phyloP scores from a whole-genome alignment of 2,329 filamentous ascomycete genomes.

The Hymenotorrendiella dingleyae region DNA sequence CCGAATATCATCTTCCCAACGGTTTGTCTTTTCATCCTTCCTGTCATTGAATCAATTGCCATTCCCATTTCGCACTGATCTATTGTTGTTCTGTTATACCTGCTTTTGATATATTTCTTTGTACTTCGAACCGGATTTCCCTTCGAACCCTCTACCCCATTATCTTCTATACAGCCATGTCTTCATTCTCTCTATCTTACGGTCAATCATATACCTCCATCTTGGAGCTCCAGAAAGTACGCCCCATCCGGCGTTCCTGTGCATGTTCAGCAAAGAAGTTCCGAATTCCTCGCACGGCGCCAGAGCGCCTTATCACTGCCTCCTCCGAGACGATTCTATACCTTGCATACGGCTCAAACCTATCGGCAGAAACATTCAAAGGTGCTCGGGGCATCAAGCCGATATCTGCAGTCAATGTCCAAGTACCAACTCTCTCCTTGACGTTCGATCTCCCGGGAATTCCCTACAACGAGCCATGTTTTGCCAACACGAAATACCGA shows the following conservation, averaged over 20 bases:
- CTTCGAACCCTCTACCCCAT: not conserved
- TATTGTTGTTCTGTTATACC: too few species aligned
- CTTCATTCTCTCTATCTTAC: not conserved
- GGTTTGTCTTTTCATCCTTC: too few species aligned
- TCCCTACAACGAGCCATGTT: slow-evolving; percentile 86
- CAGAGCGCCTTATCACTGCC: slow-evolving; percentile 10
- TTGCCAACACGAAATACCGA: slow-evolving; percentile 70
- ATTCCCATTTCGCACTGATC: too few species aligned
- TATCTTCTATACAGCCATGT: not conserved
- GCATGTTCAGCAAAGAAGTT: slow-evolving; percentile 1
- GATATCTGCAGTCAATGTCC: slow-evolving; percentile 73
- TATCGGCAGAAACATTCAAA: slow-evolving; percentile 73
- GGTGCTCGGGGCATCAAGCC: slow-evolving; percentile 74
- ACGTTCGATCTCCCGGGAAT: slow-evolving; percentile 82
- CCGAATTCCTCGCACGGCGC: slow-evolving; percentile 11
- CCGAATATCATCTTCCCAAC: too few species aligned
- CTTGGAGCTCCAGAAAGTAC: slow-evolving; percentile 6
- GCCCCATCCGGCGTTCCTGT: not conserved
- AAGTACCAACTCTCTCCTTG: slow-evolving; percentile 70
- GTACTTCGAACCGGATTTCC: too few species aligned
- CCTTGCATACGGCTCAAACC: slow-evolving; percentile 88
- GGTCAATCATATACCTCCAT: slow-evolving; percentile 6
- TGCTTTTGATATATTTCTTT: too few species aligned
- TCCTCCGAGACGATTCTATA: slow-evolving; percentile 57
- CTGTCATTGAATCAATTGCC: too few species aligned